These are phyloP conservation scores for Maudiozyma turicensis DNA, from an alignment of 805 yeast genomes.

Conservation along the genomic window DNA sequence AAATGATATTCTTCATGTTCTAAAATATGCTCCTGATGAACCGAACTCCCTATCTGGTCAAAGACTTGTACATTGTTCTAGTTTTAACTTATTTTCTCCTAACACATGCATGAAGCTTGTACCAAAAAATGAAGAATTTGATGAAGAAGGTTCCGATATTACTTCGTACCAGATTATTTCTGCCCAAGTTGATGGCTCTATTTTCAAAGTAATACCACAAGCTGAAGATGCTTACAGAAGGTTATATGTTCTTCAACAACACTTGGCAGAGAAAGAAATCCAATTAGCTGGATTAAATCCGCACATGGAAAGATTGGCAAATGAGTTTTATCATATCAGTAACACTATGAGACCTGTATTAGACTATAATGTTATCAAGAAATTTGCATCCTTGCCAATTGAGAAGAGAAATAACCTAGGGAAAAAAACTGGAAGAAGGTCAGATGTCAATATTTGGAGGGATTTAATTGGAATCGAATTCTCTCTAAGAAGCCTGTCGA, in stretches of 20 bases:
- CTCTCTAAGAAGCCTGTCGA: constrained; percentile 21
- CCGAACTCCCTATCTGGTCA: constrained; percentile 75
- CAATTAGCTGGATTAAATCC: constrained; percentile 80
- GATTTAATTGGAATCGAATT: constrained; percentile 53
- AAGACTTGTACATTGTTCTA: constrained; percentile 55
- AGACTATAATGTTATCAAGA: constrained; percentile 48
- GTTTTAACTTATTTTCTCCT: constrained; percentile 57
- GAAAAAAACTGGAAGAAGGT: constrained; percentile 47
- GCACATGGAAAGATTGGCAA: constrained; percentile 44
- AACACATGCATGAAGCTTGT: constrained; percentile 46
- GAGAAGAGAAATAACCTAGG: constrained; percentile 47
- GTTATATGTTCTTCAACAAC: constrained; percentile 79
- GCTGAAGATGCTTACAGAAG: constrained; percentile 69
- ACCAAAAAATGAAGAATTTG: constrained; percentile 29
- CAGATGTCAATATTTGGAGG: constrained; percentile 54
- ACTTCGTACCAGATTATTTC: constrained; percentile 54
- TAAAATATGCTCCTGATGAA: constrained; percentile 89
- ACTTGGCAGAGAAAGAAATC: constrained; percentile 64
- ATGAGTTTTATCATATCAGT: constrained; percentile 27
- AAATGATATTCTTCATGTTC: constrained; percentile 53
- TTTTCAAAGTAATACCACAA: constrained; percentile 65
- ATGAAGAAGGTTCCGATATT: constrained; percentile 2
- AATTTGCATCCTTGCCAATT: constrained; percentile 46
- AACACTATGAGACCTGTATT: constrained; percentile 50
- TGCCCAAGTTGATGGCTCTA: constrained; percentile 68